Percentiles rank a stretch among this genome's conserved stretches.
Conservation (phyloP, 2,329 filamentous ascomycete species). For the Aspergillus floridensis region DNA sequence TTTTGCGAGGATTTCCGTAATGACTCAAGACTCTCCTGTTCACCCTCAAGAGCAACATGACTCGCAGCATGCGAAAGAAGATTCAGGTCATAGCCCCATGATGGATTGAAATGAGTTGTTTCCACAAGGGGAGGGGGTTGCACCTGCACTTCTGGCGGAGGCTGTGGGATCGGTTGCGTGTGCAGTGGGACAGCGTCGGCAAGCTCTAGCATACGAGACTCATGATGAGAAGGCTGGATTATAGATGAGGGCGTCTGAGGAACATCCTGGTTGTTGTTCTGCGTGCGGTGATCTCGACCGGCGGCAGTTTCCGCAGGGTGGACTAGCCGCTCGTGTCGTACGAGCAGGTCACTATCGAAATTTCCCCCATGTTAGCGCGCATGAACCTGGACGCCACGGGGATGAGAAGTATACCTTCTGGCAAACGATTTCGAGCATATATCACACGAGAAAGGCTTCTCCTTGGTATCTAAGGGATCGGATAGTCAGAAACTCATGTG, state of each 20-base stretch:
- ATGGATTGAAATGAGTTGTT: slow-evolving; percentile 48
- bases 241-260: slow-evolving; percentile 37
- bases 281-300: slow-evolving; percentile 38
- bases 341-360: slow-evolving; percentile 45
- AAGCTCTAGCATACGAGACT: slow-evolving; percentile 47
- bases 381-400: slow-evolving; percentile 4
- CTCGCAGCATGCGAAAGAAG: slow-evolving; percentile 50
- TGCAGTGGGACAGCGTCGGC: slow-evolving; percentile 45
- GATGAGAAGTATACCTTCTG: slow-evolving; percentile 36
- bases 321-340: slow-evolving; percentile 50
- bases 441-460: slow-evolving; percentile 51
- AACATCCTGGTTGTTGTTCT: slow-evolving; percentile 31
- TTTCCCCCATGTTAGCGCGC: slow-evolving; percentile 24
- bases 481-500: slow-evolving; percentile 21
- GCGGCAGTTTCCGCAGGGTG: slow-evolving; percentile 45
- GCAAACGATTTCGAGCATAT: slow-evolving; percentile 51
- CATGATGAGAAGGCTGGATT: slow-evolving; percentile 38
- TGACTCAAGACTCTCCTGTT: slow-evolving; percentile 41
- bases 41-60: slow-evolving; percentile 48
- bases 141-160: slow-evolving; percentile 37
- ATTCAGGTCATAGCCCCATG: slow-evolving; percentile 52
- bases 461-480: slow-evolving; percentile 44
- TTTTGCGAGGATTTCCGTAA: slow-evolving; percentile 36
- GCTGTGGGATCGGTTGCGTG: slow-evolving; percentile 32
- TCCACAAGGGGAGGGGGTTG: slow-evolving; percentile 42